A percentile compares a stretch with the other conserved stretches of the same genome.
phyloP scores from a whole-genome alignment of 139 green algal genomes.

The Raphidocelis subcapitata region DNA sequence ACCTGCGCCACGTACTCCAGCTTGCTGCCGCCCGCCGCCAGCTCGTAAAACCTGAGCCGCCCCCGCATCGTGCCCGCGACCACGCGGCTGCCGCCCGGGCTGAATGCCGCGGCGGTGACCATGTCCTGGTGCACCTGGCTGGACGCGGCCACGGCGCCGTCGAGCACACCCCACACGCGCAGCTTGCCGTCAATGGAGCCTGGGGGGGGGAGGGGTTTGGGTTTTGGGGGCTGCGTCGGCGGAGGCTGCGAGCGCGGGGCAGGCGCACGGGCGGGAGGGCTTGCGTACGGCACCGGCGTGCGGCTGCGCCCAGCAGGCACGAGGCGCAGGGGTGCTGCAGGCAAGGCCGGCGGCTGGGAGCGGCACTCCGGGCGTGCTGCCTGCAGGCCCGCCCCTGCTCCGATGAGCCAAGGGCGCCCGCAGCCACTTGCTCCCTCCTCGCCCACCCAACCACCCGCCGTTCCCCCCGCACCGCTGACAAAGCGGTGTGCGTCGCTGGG shows the following conservation, averaged over 20 bases:
- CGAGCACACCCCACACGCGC: slow-evolving; percentile 86
- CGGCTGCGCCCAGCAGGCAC: too few relatives aligned
- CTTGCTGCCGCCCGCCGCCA: slow-evolving; percentile 13
- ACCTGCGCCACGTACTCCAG: slow-evolving; percentile 84
- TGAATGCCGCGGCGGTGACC: slow-evolving; percentile 83
- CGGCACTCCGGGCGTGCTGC: too few relatives aligned
- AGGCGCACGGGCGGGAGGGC: too few relatives aligned
- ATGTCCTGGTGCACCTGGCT: slow-evolving; percentile 86
- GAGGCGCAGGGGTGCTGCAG: too few relatives aligned
- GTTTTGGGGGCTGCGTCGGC: too few relatives aligned
- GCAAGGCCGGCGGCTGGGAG: too few relatives aligned
- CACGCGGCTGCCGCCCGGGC: slow-evolving; percentile 51
- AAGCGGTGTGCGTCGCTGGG: slow-evolving; percentile 82
- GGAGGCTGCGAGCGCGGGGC: too few relatives aligned
- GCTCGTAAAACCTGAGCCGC: slow-evolving; percentile 19
- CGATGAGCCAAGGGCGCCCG: too few relatives aligned
- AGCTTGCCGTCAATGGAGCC: slow-evolving; percentile 46
- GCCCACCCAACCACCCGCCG: background rate
- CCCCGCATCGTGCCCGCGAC: slow-evolving; percentile 75
- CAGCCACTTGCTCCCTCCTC: too few relatives aligned
- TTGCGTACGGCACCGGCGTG: too few relatives aligned
- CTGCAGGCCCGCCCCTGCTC: too few relatives aligned
- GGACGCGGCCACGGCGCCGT: slow-evolving; percentile 68
- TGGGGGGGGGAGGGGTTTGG: background rate
- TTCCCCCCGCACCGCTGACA: slow-evolving; percentile 27